Percentiles rank a stretch among this genome's conserved stretches.
These are phyloP conservation scores for Salvia miltiorrhiza DNA, from an alignment of 257 asterid species.

Conservation along the genomic window DNA sequence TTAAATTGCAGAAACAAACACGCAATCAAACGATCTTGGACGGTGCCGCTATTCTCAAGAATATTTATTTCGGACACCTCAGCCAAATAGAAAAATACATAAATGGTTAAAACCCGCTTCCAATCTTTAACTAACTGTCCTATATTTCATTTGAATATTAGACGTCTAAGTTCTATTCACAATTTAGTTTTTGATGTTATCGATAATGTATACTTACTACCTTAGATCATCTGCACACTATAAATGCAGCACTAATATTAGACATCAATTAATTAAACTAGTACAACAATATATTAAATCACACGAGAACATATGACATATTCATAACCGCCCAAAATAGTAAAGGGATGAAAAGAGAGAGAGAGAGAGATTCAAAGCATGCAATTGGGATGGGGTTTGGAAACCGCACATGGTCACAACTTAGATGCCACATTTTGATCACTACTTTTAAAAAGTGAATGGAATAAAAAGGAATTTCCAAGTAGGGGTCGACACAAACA, in stretches of 20 bases:
- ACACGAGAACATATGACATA: not conserved
- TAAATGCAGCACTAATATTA: not conserved
- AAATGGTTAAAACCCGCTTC: not conserved
- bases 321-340: constrained; percentile 17
- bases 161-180: no score
- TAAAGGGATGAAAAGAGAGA: not conserved
- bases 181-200: no score
- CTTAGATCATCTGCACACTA: no score
- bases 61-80: not conserved
- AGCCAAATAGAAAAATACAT: no score
- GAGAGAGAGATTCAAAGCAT: not conserved
- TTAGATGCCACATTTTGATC: not conserved
- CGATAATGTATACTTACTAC: no score
- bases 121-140: not conserved
- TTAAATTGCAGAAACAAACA: not conserved
- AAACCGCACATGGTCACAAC: constrained; percentile 22
- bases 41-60: constrained; percentile 18
- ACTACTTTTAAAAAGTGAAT: not conserved
- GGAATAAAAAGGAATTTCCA: constrained; percentile 1
- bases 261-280: not conserved
- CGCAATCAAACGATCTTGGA: not conserved
- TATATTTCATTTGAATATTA: no score
- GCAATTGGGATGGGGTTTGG: constrained; percentile 10
- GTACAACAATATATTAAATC: not conserved
- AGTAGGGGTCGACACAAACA: not conserved